Conservation (phyloP, 768 basidiomycete species). For the Collybia sp. region DNA sequence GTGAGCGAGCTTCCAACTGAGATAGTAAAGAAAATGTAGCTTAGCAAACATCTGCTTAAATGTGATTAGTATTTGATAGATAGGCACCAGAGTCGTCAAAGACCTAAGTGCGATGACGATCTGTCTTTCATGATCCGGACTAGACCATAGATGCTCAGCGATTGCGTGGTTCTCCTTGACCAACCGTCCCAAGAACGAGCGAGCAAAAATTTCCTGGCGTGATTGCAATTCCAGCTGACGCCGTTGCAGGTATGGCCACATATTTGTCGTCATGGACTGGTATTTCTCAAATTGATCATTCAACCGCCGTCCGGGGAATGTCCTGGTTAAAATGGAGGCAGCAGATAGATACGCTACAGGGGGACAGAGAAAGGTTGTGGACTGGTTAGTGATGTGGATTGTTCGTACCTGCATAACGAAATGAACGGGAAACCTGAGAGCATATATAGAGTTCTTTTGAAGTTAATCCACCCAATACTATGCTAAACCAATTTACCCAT, state of each 20-base stretch:
- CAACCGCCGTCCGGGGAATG: constrained; percentile 49
- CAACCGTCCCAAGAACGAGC: constrained; percentile 45
- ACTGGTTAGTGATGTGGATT: constrained; percentile 3
- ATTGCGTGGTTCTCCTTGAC: constrained; percentile 31
- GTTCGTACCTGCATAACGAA: constrained; percentile 58
- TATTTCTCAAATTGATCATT: constrained; percentile 29
- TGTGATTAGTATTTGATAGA: background rate
- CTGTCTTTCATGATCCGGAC: constrained; percentile 57
- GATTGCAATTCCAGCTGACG: constrained; percentile 39
- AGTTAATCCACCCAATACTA: constrained; percentile 48
- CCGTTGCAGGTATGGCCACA: constrained; percentile 67
- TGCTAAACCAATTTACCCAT: constrained; percentile 43
- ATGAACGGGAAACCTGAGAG: constrained; percentile 49
- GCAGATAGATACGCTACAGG: constrained; percentile 62
- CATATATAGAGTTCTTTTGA: constrained; percentile 39
- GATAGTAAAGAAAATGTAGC: constrained; percentile 57
- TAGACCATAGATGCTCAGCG: constrained; percentile 47
- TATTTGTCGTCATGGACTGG: constrained; percentile 45
- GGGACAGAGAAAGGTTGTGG: constrained; percentile 3
- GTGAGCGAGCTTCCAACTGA: constrained; percentile 38
- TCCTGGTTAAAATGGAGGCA: constrained; percentile 33
- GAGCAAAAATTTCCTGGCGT: constrained; percentile 33
- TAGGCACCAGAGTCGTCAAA: background rate
- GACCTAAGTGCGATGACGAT: constrained; percentile 54
- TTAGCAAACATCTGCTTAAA: constrained; percentile 51